These are phyloP conservation scores for Cyberlindnera euphorbiiphila DNA, from an alignment of 805 yeast species.

Conservation along the genomic window DNA sequence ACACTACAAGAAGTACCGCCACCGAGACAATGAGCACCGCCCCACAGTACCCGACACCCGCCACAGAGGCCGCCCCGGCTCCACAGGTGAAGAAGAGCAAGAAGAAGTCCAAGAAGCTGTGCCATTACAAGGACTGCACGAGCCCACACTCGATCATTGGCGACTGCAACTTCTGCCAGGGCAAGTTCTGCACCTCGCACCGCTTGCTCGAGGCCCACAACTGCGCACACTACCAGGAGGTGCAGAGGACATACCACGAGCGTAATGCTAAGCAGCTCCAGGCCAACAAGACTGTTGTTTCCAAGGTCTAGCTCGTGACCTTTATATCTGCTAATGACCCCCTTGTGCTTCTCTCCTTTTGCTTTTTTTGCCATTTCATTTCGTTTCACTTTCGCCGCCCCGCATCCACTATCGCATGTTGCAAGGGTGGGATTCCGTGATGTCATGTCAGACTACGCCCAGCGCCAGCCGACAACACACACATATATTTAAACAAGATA, in stretches of 20 bases:
- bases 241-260: slow-evolving; percentile 59
- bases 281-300: slow-evolving; percentile 55
- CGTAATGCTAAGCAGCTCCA: slow-evolving; percentile 59
- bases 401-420: too few relatives aligned
- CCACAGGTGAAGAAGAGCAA: slow-evolving; percentile 18
- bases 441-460: too few relatives aligned
- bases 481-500: too few relatives aligned
- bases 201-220: slow-evolving; percentile 58
- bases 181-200: slow-evolving; percentile 64
- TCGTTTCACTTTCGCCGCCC: neutral
- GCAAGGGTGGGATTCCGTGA: too few relatives aligned
- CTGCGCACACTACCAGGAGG: slow-evolving; percentile 55
- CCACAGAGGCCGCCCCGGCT: slow-evolving; percentile 4
- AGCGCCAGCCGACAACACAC: too few relatives aligned
- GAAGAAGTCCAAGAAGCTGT: slow-evolving; percentile 30
- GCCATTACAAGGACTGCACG: slow-evolving; percentile 25
- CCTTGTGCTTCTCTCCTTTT: neutral
- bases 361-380: neutral
- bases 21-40: too few relatives aligned
- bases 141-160: slow-evolving; percentile 47
- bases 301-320: slow-evolving; percentile 38
- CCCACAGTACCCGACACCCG: neutral
- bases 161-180: slow-evolving; percentile 58
- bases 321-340: neutral
- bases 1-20: neutral